Conservation (phyloP, 192 early-diverging fungal genomes). For the Podila minutissima region DNA sequence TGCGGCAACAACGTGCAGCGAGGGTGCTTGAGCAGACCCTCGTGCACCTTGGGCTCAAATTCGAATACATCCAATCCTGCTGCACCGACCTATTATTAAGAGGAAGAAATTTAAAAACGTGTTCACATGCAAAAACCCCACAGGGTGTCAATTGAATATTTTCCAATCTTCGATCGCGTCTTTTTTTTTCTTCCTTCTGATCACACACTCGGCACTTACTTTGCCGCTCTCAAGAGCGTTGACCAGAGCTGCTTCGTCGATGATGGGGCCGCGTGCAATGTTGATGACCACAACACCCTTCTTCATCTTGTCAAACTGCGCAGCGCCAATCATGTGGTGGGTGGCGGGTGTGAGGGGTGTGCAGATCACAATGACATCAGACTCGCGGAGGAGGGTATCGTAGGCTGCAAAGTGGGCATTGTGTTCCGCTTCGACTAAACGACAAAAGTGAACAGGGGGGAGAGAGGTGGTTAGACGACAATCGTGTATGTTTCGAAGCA, state of each 20-base stretch:
- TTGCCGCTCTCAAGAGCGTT: slow-evolving; percentile 59
- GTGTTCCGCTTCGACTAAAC: slow-evolving; percentile 57
- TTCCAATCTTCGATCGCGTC: neutral
- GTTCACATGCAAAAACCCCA: slow-evolving; percentile 6
- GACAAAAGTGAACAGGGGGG: neutral
- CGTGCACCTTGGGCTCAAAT: slow-evolving; percentile 57
- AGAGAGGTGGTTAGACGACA: neutral
- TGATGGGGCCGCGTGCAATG: slow-evolving; percentile 57
- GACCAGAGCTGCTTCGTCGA: slow-evolving; percentile 61
- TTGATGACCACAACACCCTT: slow-evolving; percentile 60
- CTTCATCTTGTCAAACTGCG: slow-evolving; percentile 62
- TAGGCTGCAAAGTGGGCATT: slow-evolving; percentile 57
- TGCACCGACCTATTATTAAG: slow-evolving; percentile 18
- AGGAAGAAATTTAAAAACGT: neutral
- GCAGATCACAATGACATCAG: slow-evolving; percentile 59
- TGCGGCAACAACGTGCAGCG: slow-evolving; percentile 57
- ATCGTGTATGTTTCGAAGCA: neutral
- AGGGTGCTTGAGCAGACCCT: slow-evolving; percentile 54
- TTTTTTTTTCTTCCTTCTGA: slow-evolving; percentile 25
- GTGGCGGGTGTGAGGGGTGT: slow-evolving; percentile 56
- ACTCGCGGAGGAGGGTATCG: slow-evolving; percentile 59
- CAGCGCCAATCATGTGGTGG: slow-evolving; percentile 48
- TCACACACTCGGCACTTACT: slow-evolving; percentile 36
- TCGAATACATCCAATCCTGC: slow-evolving; percentile 33
- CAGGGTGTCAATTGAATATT: neutral